Conservation (phyloP, 768 basidiomycete species). For the Xanthoconium stramineum region DNA sequence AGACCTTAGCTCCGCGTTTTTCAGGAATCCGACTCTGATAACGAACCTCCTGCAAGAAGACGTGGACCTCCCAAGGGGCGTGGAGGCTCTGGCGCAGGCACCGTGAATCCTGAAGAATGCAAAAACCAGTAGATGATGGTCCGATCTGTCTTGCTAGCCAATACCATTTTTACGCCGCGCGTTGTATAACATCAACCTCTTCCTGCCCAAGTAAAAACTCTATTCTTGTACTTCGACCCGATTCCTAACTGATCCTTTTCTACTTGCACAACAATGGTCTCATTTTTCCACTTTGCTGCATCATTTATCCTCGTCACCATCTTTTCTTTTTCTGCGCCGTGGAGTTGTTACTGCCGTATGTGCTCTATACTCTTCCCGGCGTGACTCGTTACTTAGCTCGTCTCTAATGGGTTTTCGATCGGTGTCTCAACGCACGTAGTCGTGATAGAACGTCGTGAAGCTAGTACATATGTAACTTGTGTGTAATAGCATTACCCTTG, state of each 20-base stretch:
- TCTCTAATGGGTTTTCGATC: background rate
- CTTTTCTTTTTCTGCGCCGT: no score
- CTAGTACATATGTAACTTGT: no score
- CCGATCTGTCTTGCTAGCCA: conserved; percentile 9
- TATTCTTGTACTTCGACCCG: background rate
- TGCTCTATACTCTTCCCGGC: no score
- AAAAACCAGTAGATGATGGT: conserved; percentile 70
- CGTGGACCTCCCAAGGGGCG: conserved; percentile 59
- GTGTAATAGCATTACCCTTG: no score
- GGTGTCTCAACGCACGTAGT: no score
- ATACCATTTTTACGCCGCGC: conserved; percentile 18
- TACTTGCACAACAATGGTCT: background rate
- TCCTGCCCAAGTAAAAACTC: conserved; percentile 13
- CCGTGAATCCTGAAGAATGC: conserved; percentile 76
- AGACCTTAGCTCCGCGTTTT: conserved; percentile 17
- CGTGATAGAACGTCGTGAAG: no score
- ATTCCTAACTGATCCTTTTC: no score
- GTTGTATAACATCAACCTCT: conserved; percentile 15
- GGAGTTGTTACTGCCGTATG: no score
- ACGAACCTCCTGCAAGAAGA: conserved; percentile 55
- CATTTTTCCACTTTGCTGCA: background rate
- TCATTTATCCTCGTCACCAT: background rate
- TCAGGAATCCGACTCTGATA: conserved; percentile 69
- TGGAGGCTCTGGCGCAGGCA: conserved; percentile 38
- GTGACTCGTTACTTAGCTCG: background rate